Evolutionary conservation across 2,329 filamentous ascomycete species (phyloP), one percentile per base, ranked within the genome.

Genomic region (Colletotrichum sp.): DNA sequence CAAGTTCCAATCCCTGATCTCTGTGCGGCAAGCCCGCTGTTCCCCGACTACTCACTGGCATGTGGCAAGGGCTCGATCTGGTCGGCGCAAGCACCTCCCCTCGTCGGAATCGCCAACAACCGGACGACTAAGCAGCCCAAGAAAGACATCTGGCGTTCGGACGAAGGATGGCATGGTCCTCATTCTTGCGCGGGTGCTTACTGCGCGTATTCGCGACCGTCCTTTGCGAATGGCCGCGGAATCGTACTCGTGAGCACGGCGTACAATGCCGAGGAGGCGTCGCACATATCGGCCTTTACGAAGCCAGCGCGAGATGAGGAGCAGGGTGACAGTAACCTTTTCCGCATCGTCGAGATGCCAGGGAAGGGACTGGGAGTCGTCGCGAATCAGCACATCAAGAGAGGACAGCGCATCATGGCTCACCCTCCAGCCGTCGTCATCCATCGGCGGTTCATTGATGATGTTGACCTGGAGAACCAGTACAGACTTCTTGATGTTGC

Each of bases 241-340:
- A 83, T 87, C 71, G 83, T 84, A 4, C 76, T 88, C 34, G 59
- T 88, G 13, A 87, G 84, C 59, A 83, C 81, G 2, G 76, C 82
- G 0, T 76, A 78, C 28, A 75, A 64, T 24, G 62, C 73, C 64
- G 72, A 77, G 8, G 69, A 76, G 57, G 65, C 76, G 2, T 76
- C 73, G n/a, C 73, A 39, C 24, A 52, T 76, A 7, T 24, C 63
- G 5, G 73, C 73, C 3, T 73, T 76, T 8, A 55, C 64, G 9
- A 64, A 55, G 5, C 28, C 39, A 36, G 36, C 64, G 6, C 21
- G 49, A n/a, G 57, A 70, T 24, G 30, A 59, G 15, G 70, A 28
- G 3, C 32, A 69, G 16, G 73, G 70, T 21, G 73, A 76, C 34
- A 68, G 73, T 64, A 28, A 3, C 1, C 34, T 76, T 3, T 73